Base-by-base conservation (phyloP, 1,284 basidiomycete genomes). In the Pholiota adiposa region DNA sequence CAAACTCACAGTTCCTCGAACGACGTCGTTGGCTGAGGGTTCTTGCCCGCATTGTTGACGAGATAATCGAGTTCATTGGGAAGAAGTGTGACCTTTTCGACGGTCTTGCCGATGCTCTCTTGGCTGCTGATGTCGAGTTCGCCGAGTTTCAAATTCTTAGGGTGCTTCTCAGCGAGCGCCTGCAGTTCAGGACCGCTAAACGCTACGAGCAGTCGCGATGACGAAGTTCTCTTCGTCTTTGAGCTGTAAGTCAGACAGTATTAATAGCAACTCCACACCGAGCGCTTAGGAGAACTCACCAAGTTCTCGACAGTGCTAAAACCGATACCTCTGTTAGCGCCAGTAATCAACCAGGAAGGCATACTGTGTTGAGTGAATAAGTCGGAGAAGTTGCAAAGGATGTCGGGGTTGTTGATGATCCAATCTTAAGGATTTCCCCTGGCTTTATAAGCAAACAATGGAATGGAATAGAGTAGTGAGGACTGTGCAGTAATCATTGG, bases 271-370 rank as follows among this genome's bases (percentile, higher is more conserved):
- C 19, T 21, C 40, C 21, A 2, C 19, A 9, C 2, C 8, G 19
- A 4, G 34, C 14, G 19, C 34, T 7, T 23, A 21, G 5, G 14
- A 27, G 21, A 34, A 54, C 61, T 34, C 29, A 68, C 67, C 56
- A 68, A 49, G 25, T n/a, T 31, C 46, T 63, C 43, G 46, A 65
- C 65, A 14, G 58, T 60, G 34, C 54, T 33, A 19, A 64, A 40
- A 34, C 67, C 67, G 23, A 68, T 68, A 56, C 67, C 67, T 38
- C 65, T 60, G 62, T 59, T 63, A 18, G 63, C 62, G 44, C n/a
- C 67, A 58, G 66, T 68, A 50, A 68, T 68, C 48, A 68, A 60
- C 65, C 65, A 68, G 46, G 64, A 63, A 59, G 64, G 62, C 64
- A 65, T 65, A 36, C 50, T 12, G 40, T 43, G 6, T 23, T 23